A percentile compares a stretch with the other conserved stretches of the same genome.
These are phyloP conservation scores for Hemisphaericaspora subhashii DNA, from an alignment of 1,139 yeast genomes.

Conservation along the genomic window DNA sequence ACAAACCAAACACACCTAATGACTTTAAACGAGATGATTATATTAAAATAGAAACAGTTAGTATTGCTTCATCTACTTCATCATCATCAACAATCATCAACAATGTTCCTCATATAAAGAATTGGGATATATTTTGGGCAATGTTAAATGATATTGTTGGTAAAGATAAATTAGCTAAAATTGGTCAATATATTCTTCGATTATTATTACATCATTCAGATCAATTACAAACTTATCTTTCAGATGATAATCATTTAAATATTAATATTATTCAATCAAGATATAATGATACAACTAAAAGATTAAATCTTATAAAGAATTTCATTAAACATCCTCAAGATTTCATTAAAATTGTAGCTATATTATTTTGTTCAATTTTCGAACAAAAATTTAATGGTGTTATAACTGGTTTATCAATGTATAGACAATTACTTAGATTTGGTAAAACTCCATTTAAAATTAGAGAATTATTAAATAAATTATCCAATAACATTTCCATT, in stretches of 20 bases:
- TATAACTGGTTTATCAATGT: constrained; percentile 53
- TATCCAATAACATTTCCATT: constrained; percentile 14
- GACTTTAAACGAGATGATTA: not conserved
- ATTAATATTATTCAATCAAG: constrained; percentile 29
- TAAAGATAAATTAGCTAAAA: constrained; percentile 69
- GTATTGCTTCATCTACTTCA: constrained; percentile 1
- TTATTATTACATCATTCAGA: constrained; percentile 51
- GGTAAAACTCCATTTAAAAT: constrained; percentile 70
- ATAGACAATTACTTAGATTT: constrained; percentile 68
- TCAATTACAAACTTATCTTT: constrained; percentile 36
- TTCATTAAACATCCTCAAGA: constrained; percentile 44
- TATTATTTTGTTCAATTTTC: constrained; percentile 32
- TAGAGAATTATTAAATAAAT: constrained; percentile 25
- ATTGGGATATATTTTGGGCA: constrained; percentile 48
- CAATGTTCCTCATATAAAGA: constrained; percentile 8
- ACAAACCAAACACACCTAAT: not conserved
- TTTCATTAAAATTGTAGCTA: constrained; percentile 36
- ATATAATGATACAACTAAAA: constrained; percentile 35
- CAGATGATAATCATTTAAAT: constrained; percentile 35
- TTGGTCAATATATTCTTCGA: constrained; percentile 58
- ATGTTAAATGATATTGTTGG: constrained; percentile 59
- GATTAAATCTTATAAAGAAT: constrained; percentile 35
- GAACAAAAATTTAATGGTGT: constrained; percentile 38
- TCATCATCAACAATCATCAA: not conserved
- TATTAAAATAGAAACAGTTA: not conserved